A percentile compares a stretch with the other conserved stretches of the same genome.
Evolutionary conservation across 257 asterid genomes (phyloP).

Genomic region (Orobanche coerulescens): DNA sequence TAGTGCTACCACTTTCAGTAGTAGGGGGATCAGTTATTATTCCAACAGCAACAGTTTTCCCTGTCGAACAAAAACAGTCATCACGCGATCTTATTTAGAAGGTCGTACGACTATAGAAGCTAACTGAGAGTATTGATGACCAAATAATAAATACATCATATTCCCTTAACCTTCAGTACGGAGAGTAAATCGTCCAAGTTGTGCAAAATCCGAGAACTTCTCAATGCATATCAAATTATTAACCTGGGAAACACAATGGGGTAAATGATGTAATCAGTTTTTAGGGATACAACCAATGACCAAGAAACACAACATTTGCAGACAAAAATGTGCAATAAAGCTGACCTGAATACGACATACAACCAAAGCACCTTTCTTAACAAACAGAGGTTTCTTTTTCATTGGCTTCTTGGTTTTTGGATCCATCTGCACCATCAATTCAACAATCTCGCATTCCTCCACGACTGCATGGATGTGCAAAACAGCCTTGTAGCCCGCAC

Average conservation of each 20-base stretch:
- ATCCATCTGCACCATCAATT: slow-evolving; percentile 70
- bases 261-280: too few species aligned
- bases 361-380: slow-evolving; percentile 73
- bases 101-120: slow-evolving; percentile 5
- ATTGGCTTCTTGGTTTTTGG: slow-evolving; percentile 61
- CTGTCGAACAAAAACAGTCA: slow-evolving; percentile 30
- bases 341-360: slow-evolving; percentile 75
- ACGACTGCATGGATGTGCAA: slow-evolving; percentile 82
- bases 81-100: not conserved
- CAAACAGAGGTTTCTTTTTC: slow-evolving; percentile 89
- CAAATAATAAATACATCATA: slow-evolving; percentile 7
- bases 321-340: not conserved
- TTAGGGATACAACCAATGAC: too few species aligned
- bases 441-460: slow-evolving; percentile 95
- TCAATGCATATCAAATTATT: slow-evolving; percentile 71
- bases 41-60: slow-evolving; percentile 69
- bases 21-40: slow-evolving; percentile 33
- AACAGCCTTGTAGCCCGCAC: slow-evolving; percentile 98
- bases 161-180: slow-evolving; percentile 72
- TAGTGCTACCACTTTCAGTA: slow-evolving; percentile 19
- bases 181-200: slow-evolving; percentile 89
- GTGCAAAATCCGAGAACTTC: slow-evolving; percentile 67
- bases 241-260: slow-evolving; percentile 55
- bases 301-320: too few species aligned
- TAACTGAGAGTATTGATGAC: not conserved